phyloP scores from a whole-genome alignment of 805 yeast genomes.

The Wickerhamomyces hampshirensis region DNA sequence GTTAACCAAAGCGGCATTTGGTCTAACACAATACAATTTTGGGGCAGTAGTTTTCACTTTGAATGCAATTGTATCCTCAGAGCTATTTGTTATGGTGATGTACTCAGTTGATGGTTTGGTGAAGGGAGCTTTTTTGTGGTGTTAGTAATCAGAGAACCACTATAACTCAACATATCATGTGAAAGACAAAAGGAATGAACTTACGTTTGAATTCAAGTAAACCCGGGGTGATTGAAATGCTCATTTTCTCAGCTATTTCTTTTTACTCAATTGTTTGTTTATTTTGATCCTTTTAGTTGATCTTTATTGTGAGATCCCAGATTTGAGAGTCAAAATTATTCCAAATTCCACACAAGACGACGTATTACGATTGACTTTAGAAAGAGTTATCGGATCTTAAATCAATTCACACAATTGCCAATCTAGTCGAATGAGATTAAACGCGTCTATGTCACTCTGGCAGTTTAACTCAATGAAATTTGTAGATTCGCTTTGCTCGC shows the following conservation, averaged over 20 bases:
- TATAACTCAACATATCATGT: not conserved
- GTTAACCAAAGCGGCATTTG: conserved; percentile 76
- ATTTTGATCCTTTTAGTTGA: conserved; percentile 1
- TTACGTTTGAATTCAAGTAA: conserved; percentile 73
- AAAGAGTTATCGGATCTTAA: too few species aligned
- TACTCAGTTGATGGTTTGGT: conserved; percentile 63
- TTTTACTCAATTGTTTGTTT: not conserved
- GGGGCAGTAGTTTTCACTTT: conserved; percentile 99
- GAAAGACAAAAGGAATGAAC: conserved; percentile 28
- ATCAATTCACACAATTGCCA: too few species aligned
- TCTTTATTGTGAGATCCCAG: not conserved
- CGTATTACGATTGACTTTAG: too few species aligned
- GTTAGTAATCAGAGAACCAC: conserved; percentile 5
- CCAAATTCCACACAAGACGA: too few species aligned
- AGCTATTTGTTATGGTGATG: conserved; percentile 48
- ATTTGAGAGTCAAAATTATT: too few species aligned
- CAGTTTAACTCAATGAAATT: too few species aligned
- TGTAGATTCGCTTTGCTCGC: not conserved
- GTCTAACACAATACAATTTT: conserved; percentile 90
- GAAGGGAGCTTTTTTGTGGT: conserved; percentile 55
- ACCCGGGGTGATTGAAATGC: conserved; percentile 66
- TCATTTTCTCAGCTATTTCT: conserved; percentile 4
- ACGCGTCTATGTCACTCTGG: too few species aligned
- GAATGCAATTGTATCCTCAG: conserved; percentile 66
- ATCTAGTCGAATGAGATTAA: too few species aligned